Percentiles rank a stretch among this genome's conserved stretches.
Evolutionary conservation across 179 eudicot genomes (phyloP).

Genomic region (Silene coronaria): DNA sequence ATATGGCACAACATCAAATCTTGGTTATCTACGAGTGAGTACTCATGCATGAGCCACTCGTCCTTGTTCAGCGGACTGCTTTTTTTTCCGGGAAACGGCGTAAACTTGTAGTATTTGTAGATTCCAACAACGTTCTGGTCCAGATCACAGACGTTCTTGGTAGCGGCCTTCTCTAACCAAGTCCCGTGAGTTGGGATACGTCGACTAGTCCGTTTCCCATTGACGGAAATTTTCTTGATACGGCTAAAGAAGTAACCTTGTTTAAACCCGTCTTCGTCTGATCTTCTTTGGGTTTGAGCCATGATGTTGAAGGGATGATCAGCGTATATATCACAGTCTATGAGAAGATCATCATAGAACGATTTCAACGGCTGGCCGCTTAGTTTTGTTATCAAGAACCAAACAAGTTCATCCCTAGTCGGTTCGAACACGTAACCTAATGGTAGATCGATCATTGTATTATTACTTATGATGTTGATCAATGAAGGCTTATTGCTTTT

Average conservation of each 20-base stretch:
- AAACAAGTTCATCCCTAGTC: not conserved
- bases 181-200: not conserved
- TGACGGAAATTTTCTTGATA: not conserved
- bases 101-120: not conserved
- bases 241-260: not conserved
- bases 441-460: not conserved
- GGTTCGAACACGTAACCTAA: not conserved
- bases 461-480: too few relatives aligned
- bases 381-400: not conserved
- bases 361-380: not conserved
- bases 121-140: not conserved
- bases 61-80: not conserved
- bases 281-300: not conserved
- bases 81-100: not conserved
- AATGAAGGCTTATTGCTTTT: too few relatives aligned
- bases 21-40: not conserved
- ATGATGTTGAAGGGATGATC: not conserved
- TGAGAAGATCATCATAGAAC: not conserved
- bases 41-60: constrained; percentile 1
- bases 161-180: not conserved
- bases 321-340: not conserved
- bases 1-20: not conserved
- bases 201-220: not conserved
- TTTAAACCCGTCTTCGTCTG: not conserved
- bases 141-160: not conserved